Evolutionary conservation across 2,329 filamentous ascomycete species (phyloP).

Genomic region (Achaetomium macrosporum): DNA sequence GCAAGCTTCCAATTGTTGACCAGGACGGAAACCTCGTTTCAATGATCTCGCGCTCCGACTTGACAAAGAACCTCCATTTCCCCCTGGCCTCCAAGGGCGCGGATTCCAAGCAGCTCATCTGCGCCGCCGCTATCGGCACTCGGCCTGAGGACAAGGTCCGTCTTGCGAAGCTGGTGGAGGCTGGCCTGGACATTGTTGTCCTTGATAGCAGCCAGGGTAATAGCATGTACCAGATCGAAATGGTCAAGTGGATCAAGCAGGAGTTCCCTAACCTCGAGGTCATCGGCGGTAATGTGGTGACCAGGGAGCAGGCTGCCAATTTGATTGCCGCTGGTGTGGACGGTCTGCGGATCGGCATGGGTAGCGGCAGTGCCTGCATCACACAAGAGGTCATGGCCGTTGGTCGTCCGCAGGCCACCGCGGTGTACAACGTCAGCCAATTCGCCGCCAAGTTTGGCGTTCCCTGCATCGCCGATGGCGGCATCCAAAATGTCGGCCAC

Average conservation of each 20-base stretch:
- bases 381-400: conserved; percentile 99
- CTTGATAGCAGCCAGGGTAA: conserved; percentile 97
- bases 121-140: conserved; percentile 91
- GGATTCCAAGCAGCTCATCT: conserved; percentile 94
- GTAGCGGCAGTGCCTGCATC: conserved; percentile 94
- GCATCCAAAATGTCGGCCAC: conserved; percentile 97
- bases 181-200: conserved; percentile 90
- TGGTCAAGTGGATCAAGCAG: conserved; percentile 93
- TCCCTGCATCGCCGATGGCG: conserved; percentile 95
- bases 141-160: conserved; percentile 87
- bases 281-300: conserved; percentile 97
- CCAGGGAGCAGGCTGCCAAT: conserved; percentile 86
- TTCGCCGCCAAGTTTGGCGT: conserved; percentile 94
- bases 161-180: conserved; percentile 82
- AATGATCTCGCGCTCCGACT: conserved; percentile 86
- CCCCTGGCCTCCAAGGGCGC: conserved; percentile 93
- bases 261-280: conserved; percentile 84
- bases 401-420: conserved; percentile 88
- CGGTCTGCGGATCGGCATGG: conserved; percentile 97
- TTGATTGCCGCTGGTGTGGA: conserved; percentile 93
- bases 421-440: conserved; percentile 81
- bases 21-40: conserved; percentile 78
- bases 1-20: conserved; percentile 92
- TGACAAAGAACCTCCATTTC: conserved; percentile 98
- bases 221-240: conserved; percentile 97